These are phyloP conservation scores for Jatropha multifida DNA, from an alignment of 441 rosid genomes.

Conservation along the genomic window DNA sequence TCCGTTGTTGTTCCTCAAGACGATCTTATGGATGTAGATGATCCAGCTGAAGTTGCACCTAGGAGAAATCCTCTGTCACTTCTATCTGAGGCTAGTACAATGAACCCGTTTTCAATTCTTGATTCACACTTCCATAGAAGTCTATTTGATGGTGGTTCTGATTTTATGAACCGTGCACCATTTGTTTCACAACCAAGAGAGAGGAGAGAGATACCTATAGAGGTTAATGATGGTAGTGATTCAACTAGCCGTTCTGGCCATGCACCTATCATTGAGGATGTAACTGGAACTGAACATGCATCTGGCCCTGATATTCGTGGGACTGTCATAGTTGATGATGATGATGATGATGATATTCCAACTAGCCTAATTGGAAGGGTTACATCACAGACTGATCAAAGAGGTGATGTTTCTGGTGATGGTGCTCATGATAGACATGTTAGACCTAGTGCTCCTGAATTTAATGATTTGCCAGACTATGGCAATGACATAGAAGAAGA, in stretches of 20 bases:
- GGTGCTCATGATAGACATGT: constrained; percentile 32
- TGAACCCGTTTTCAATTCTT: constrained; percentile 46
- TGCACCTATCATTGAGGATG: constrained; percentile 73
- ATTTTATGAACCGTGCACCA: constrained; percentile 42
- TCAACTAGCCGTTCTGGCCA: constrained; percentile 49
- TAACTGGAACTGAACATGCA: constrained; percentile 54
- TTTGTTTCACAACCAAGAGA: constrained; percentile 77
- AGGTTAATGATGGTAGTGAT: constrained; percentile 63
- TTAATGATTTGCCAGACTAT: constrained; percentile 49
- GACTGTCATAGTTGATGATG: constrained; percentile 52
- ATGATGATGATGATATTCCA: constrained; percentile 54
- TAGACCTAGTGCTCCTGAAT: constrained; percentile 48
- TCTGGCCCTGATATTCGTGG: constrained; percentile 50
- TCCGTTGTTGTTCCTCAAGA: constrained; percentile 43
- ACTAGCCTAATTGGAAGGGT: constrained; percentile 29
- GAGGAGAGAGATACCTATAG: constrained; percentile 84
- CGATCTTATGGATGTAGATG: constrained; percentile 90
- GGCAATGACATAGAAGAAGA: constrained; percentile 91
- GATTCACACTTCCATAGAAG: constrained; percentile 47
- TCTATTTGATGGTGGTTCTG: constrained; percentile 43
- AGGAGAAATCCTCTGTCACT: constrained; percentile 40
- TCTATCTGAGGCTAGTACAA: constrained; percentile 36
- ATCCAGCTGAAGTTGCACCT: constrained; percentile 44
- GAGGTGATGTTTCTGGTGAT: constrained; percentile 14
- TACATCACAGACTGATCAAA: constrained; percentile 20